A percentile compares a stretch with the other conserved stretches of the same genome.
Evolutionary conservation across 2,329 filamentous ascomycete genomes (phyloP).

Genomic region (Neospermospora avenae): DNA sequence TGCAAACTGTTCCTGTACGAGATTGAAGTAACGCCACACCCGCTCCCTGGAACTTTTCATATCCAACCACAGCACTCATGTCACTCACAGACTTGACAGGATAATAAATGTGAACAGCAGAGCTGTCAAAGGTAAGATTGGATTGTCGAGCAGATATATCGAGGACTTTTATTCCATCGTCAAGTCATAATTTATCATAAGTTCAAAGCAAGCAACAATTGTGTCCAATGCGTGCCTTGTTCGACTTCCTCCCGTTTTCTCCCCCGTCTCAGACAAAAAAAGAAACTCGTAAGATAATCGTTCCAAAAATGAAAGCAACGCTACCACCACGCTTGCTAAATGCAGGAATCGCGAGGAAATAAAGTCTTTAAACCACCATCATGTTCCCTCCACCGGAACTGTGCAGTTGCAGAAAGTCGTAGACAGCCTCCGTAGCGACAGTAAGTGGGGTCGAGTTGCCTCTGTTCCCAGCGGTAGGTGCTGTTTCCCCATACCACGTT

Average conservation of each 20-base stretch:
- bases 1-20: conserved; percentile 12
- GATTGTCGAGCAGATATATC: neutral
- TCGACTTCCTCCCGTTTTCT: conserved; percentile 8
- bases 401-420: conserved; percentile 15
- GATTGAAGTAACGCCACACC: conserved; percentile 6
- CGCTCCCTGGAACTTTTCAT: neutral
- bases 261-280: conserved; percentile 9
- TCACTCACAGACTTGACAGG: neutral
- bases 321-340: conserved; percentile 34
- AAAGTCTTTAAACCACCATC: conserved; percentile 22
- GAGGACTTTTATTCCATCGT: conserved; percentile 12
- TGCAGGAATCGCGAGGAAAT: conserved; percentile 25
- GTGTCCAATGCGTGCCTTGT: conserved; percentile 12
- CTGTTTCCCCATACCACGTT: conserved; percentile 32
- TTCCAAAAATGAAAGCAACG: conserved; percentile 18
- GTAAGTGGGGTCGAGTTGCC: conserved; percentile 32
- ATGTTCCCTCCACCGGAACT: conserved; percentile 6
- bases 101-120: neutral
- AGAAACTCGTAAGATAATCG: conserved; percentile 19
- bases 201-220: conserved; percentile 8
- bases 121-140: neutral
- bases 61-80: neutral
- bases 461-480: conserved; percentile 32
- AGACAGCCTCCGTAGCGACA: conserved; percentile 31
- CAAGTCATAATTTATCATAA: conserved; percentile 16